A percentile compares a stretch with the other conserved stretches of the same genome.
phyloP scores from a whole-genome alignment of 768 basidiomycete genomes.

The Pisolithus microcarpus region DNA sequence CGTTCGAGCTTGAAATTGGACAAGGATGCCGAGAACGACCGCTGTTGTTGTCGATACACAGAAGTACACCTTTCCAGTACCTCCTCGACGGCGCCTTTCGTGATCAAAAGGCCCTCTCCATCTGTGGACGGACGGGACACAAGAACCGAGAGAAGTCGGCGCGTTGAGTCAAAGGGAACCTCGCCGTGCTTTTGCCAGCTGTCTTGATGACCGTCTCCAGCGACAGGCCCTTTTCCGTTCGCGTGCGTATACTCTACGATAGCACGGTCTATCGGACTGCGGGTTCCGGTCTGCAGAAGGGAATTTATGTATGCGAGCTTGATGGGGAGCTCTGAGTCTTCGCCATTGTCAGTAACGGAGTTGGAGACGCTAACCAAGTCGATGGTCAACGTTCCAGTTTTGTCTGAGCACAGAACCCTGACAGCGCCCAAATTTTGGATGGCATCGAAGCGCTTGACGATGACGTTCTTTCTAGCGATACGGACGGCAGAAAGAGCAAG shows the following conservation, averaged over 20 bases:
- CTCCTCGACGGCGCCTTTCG: slow-evolving; percentile 27
- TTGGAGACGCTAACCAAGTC: slow-evolving; percentile 32
- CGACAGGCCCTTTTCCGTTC: slow-evolving; percentile 8
- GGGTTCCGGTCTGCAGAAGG: slow-evolving; percentile 27
- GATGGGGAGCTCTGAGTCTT: slow-evolving; percentile 17
- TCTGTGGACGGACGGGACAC: slow-evolving; percentile 18
- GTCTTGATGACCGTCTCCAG: slow-evolving; percentile 6
- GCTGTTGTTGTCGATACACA: slow-evolving; percentile 12
- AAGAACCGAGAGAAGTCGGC: slow-evolving; percentile 29
- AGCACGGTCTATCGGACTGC: slow-evolving; percentile 30
- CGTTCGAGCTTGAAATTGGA: slow-evolving; percentile 11
- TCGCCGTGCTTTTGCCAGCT: slow-evolving; percentile 27
- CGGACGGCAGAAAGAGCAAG: slow-evolving; percentile 50
- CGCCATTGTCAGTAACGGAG: slow-evolving; percentile 18
- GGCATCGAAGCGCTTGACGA: slow-evolving; percentile 57
- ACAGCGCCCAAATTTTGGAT: slow-evolving; percentile 57
- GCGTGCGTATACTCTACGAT: slow-evolving; percentile 21
- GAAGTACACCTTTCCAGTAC: slow-evolving; percentile 26
- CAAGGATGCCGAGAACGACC: slow-evolving; percentile 2
- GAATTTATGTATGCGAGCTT: slow-evolving; percentile 28
- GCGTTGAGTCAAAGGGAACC: slow-evolving; percentile 31
- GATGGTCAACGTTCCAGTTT: slow-evolving; percentile 54
- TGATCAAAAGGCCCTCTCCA: slow-evolving; percentile 20
- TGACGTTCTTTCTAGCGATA: slow-evolving; percentile 51
- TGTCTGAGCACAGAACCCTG: slow-evolving; percentile 50